Base-by-base conservation (phyloP, 768 basidiomycete species). In the Collybia mongolica region DNA sequence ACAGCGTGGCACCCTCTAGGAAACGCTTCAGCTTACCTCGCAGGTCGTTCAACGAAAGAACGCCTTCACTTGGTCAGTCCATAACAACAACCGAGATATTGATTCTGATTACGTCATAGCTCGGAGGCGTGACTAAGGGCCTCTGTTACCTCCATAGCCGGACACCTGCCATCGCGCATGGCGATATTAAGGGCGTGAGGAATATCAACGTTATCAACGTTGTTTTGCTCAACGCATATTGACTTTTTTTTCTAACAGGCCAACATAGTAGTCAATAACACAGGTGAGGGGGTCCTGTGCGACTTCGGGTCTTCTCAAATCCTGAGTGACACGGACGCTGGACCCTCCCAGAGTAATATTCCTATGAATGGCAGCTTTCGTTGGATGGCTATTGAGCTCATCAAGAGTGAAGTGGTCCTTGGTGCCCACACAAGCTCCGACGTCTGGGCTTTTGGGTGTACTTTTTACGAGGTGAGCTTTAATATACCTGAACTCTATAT, bases 1-100 rank as follows among this genome's bases (percentile, higher is more conserved):
- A 63, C 77, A 51, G 71, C 72, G 48, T 80, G 78, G 77, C 78
- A 75, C 54, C 57, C 65, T 38, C 75, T 77, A 36, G 76, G 78
- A 5, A 77, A 70, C 49, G 71, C 77, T 35, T 64, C 63, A 15
- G 67, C 72, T 19, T 80, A 79, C 49, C 62, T 57, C 7, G 55
- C 53, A 28, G 67, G 71, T 39, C 65, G 19, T 67, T 28, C 26
- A 28, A 28, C 67, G 54, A 0, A 66, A 1, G 15, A n/a, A 17
- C 46, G 39, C 77, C 45, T 61, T 72, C 45, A 42, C 72, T 17
- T 53, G 58, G 24, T 60, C 77, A 52, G 74, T 77, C 37, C 51
- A 68, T 59, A 39, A 40, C 19, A 2, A 15, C n/a, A n/a, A n/a
- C n/a, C n/a, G n/a, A n/a, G n/a, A n/a, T n/a, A n/a, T n/a, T n/a